Base-by-base conservation (phyloP, 371 early-diverging fungal species). In the Mortierella sp. region DNA sequence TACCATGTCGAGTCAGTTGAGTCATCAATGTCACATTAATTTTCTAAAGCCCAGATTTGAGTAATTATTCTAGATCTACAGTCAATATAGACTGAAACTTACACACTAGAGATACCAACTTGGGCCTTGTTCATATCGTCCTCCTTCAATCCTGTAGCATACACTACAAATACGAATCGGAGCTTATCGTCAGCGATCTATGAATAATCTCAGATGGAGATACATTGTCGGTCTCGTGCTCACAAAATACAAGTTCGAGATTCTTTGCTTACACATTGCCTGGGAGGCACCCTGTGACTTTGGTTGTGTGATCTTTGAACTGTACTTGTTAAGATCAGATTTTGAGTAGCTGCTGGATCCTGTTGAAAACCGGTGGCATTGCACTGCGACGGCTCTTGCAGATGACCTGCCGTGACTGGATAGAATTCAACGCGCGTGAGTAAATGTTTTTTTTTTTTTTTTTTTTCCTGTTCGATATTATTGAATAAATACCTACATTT, bases 201-300 rank as follows among this genome's bases (percentile, higher is more conserved):
- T 33, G 19, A 60, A 40, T 16, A 15, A 15, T 24, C 8, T 10
- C 21, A 58, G 32, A 24, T 58, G 6, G 28, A 32, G 32, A 4
- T n/a, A 59, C 45, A 28, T 45, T 47, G 10, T 13, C n/a, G 11
- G 24, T 11, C 19, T 59, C 24, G 28, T 45, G 4, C 19, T 22
- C 33, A 58, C 16, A 11, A 45, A 45, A 45, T 6, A 36, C 6
- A 36, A 36, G 36, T 8, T 57, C 53, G 33, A 11, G 9, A n/a
- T 22, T 36, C 52, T 19, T n/a, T 16, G 21, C 94, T 86, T 90
- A 96, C 97, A 90, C 96, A 97, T 96, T 15, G 99, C 99, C 86
- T 98, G 97, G 58, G 96, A 94, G 47, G 98, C 97, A 64, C 97
- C 98, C 77, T 96, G 96, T 47, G 94, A 88, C 81, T 96, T 96